Percentiles rank a stretch among this genome's conserved stretches.
Evolutionary conservation across 2,329 filamentous ascomycete genomes (phyloP).

Genomic region (Colletotrichum shisoi): DNA sequence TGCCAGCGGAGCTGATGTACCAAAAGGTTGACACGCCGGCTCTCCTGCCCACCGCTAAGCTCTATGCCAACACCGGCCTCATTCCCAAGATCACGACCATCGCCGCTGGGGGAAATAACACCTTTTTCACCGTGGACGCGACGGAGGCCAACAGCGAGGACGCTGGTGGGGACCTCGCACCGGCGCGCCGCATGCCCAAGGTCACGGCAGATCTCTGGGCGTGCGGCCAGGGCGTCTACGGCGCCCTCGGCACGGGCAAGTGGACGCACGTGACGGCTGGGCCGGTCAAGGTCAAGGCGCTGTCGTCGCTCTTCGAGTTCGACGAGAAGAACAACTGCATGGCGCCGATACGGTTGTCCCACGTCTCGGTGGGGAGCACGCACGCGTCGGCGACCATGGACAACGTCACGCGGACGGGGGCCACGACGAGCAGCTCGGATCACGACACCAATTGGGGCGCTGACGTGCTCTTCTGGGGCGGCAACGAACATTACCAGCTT

Average conservation of each 20-base stretch:
- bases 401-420: conserved; percentile 75
- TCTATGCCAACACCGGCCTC: conserved; percentile 74
- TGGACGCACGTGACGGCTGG: conserved; percentile 87
- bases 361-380: conserved; percentile 77
- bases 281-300: conserved; percentile 80
- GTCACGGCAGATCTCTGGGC: conserved; percentile 83
- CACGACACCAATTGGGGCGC: conserved; percentile 87
- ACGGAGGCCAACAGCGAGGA: conserved; percentile 61
- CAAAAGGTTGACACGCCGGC: conserved; percentile 73
- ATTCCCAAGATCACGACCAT: conserved; percentile 75
- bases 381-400: conserved; percentile 85
- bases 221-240: conserved; percentile 85
- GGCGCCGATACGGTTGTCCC: conserved; percentile 78
- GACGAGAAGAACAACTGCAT: conserved; percentile 74
- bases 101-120: conserved; percentile 85
- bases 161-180: conserved; percentile 40
- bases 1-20: conserved; percentile 70
- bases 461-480: conserved; percentile 92
- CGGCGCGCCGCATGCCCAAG: conserved; percentile 46
- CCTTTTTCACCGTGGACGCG: conserved; percentile 86
- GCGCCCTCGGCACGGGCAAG: conserved; percentile 81
- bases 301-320: conserved; percentile 87
- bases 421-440: conserved; percentile 58
- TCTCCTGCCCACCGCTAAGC: conserved; percentile 71
- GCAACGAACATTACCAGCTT: conserved; percentile 92